These are phyloP conservation scores for Zalerion maritima DNA, from an alignment of 495 filamentous ascomycete genomes.

Conservation along the genomic window DNA sequence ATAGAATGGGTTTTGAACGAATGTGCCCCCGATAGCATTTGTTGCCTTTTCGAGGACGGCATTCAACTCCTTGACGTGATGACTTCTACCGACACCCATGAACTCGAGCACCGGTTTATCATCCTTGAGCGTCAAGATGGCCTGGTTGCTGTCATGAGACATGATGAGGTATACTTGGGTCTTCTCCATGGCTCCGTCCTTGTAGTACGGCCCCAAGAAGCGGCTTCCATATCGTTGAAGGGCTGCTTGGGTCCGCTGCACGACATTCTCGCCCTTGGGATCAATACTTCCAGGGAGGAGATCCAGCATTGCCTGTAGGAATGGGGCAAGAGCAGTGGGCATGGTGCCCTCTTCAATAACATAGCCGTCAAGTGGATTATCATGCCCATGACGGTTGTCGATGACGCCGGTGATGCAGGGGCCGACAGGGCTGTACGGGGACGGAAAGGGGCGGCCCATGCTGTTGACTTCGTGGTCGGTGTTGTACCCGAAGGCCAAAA, in stretches of 20 bases:
- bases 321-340: constrained; percentile 37
- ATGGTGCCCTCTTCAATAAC: constrained; percentile 53
- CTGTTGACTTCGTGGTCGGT: constrained; percentile 39
- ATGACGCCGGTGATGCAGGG: constrained; percentile 53
- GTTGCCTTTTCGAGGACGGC: constrained; percentile 36
- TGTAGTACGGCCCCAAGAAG: constrained; percentile 41
- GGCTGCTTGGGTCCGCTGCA: constrained; percentile 27
- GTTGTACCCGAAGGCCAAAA: constrained; percentile 53
- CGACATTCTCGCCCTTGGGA: constrained; percentile 21
- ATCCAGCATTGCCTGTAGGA: constrained; percentile 44
- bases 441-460: constrained; percentile 33
- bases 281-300: constrained; percentile 35
- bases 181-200: constrained; percentile 37
- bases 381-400: constrained; percentile 38
- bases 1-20: constrained; percentile 42
- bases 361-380: constrained; percentile 45
- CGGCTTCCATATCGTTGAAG: constrained; percentile 34
- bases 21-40: constrained; percentile 39
- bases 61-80: constrained; percentile 40
- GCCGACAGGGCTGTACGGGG: constrained; percentile 39
- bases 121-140: constrained; percentile 40
- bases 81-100: constrained; percentile 37
- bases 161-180: constrained; percentile 58
- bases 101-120: constrained; percentile 47
- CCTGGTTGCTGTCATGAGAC: constrained; percentile 55